Evolutionary conservation across 345 rosid genomes (phyloP).

Genomic region (Citrus trifoliata): DNA sequence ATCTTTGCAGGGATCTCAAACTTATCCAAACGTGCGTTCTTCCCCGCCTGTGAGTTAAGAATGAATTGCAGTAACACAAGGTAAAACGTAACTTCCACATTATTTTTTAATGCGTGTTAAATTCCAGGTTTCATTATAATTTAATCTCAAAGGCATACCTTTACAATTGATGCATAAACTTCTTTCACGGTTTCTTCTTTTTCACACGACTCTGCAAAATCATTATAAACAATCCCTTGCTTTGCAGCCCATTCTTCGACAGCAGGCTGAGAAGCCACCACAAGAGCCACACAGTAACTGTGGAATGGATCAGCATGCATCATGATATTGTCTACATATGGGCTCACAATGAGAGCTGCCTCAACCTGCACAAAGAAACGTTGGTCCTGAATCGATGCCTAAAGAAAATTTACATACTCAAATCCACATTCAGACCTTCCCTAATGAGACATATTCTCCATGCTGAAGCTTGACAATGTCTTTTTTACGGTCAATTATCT

Average conservation of each 20-base stretch:
- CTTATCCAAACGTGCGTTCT: slow-evolving; percentile 69
- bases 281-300: slow-evolving; percentile 86
- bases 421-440: slow-evolving; percentile 59
- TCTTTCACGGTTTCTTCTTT: slow-evolving; percentile 65
- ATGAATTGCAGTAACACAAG: background rate
- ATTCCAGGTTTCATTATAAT: background rate
- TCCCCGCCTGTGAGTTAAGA: slow-evolving; percentile 52
- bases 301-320: slow-evolving; percentile 93
- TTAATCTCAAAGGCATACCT: slow-evolving; percentile 40
- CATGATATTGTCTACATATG: slow-evolving; percentile 82
- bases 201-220: slow-evolving; percentile 59
- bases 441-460: slow-evolving; percentile 96
- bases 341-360: slow-evolving; percentile 69
- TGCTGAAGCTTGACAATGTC: slow-evolving; percentile 98
- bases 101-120: background rate
- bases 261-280: slow-evolving; percentile 65
- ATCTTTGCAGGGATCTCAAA: slow-evolving; percentile 93
- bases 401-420: background rate
- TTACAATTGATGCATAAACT: slow-evolving; percentile 70
- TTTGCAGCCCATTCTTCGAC: slow-evolving; percentile 82
- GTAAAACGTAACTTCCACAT: background rate
- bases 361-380: slow-evolving; percentile 59
- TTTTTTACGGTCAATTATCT: slow-evolving; percentile 93
- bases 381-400: slow-evolving; percentile 15
- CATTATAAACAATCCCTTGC: slow-evolving; percentile 45